Evolutionary conservation across 352 stramenopile genomes (phyloP).

Genomic region (Globisporangium splendens): DNA sequence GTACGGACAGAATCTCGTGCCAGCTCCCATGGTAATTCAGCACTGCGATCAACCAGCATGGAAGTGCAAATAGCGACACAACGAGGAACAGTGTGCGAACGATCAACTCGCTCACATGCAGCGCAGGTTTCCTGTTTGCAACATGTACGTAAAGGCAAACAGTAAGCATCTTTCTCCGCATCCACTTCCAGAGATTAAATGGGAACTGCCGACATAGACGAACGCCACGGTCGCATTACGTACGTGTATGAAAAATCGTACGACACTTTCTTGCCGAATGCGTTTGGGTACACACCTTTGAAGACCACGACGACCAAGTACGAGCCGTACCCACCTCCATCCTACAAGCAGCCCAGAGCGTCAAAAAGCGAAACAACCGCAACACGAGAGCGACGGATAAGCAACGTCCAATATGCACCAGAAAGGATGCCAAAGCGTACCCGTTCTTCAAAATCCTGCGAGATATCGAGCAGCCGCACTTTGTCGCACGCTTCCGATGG

Average conservation of each 20-base stretch:
- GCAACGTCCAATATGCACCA: neutral
- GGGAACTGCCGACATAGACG: neutral
- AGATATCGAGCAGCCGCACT: slow-evolving; percentile 64
- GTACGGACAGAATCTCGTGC: slow-evolving; percentile 49
- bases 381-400: neutral
- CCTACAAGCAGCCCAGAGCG: slow-evolving; percentile 23
- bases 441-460: slow-evolving; percentile 56
- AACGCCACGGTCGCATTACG: slow-evolving; percentile 10
- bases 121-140: slow-evolving; percentile 74
- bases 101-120: slow-evolving; percentile 70
- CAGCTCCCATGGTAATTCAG: slow-evolving; percentile 52
- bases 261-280: slow-evolving; percentile 53
- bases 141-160: neutral
- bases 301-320: slow-evolving; percentile 65
- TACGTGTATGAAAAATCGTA: slow-evolving; percentile 86
- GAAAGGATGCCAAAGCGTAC: slow-evolving; percentile 17
- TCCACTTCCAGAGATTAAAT: too few relatives aligned
- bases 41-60: slow-evolving; percentile 69
- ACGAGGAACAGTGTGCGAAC: slow-evolving; percentile 58
- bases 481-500: slow-evolving; percentile 36
- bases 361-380: neutral
- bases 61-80: slow-evolving; percentile 53
- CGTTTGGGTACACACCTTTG: slow-evolving; percentile 72
- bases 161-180: neutral
- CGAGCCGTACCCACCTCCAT: slow-evolving; percentile 53